Conservation (phyloP, 805 yeast genomes). For the Saccharomycopsis sp. region DNA sequence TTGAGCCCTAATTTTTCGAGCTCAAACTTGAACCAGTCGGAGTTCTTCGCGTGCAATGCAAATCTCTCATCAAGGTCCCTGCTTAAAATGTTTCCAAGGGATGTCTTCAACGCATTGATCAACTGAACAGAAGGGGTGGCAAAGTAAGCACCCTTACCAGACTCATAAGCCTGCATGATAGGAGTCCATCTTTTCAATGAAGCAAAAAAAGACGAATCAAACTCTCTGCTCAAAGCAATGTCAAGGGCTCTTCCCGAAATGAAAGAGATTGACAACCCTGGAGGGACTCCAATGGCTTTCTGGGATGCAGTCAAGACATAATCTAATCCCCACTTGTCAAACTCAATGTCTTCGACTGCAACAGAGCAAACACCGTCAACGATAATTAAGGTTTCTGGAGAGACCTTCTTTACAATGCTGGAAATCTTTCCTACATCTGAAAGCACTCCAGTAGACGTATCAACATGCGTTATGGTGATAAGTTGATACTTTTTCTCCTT, state of each 20-base stretch:
- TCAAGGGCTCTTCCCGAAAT: constrained; percentile 70
- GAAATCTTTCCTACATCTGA: constrained; percentile 62
- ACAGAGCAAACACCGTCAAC: constrained; percentile 96
- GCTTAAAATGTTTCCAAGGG: constrained; percentile 64
- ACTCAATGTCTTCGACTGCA: constrained; percentile 80
- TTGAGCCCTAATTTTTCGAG: constrained; percentile 53
- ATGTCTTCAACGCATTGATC: constrained; percentile 69
- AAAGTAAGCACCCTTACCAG: constrained; percentile 72
- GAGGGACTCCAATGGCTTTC: constrained; percentile 91
- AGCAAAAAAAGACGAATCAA: constrained; percentile 46
- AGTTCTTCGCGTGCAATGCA: constrained; percentile 52
- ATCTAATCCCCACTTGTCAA: constrained; percentile 87
- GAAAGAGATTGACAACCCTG: constrained; percentile 77
- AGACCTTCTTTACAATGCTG: constrained; percentile 47
- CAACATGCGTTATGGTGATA: constrained; percentile 89
- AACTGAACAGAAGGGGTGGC: constrained; percentile 97
- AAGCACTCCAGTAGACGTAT: constrained; percentile 90
- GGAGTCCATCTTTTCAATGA: constrained; percentile 83
- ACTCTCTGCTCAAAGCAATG: constrained; percentile 46
- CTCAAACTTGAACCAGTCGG: constrained; percentile 57
- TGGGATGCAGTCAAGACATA: constrained; percentile 88
- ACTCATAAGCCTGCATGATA: constrained; percentile 78
- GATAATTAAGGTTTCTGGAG: constrained; percentile 76
- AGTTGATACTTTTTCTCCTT: constrained; percentile 47
- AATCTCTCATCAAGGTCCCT: constrained; percentile 52